Evolutionary conservation across 805 yeast species (phyloP).

Genomic region (Wickerhamomyces queroliae): DNA sequence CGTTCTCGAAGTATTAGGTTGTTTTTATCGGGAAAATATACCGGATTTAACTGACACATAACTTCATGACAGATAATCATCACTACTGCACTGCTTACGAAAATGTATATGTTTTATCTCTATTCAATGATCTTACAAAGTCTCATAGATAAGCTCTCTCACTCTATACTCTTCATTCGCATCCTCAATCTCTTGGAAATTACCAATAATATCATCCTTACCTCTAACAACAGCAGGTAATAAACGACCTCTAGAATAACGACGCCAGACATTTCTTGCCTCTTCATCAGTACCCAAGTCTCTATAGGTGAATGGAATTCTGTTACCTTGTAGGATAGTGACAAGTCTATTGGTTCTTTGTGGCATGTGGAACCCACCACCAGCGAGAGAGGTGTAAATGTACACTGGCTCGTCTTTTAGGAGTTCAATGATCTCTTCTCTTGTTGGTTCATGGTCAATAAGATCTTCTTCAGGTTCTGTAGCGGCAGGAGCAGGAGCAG

Average conservation of each 20-base stretch:
- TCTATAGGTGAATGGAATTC: slow-evolving; percentile 57
- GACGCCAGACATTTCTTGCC: slow-evolving; percentile 80
- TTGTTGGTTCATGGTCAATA: slow-evolving; percentile 19
- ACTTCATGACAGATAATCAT: too few species aligned
- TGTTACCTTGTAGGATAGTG: slow-evolving; percentile 71
- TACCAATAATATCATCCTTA: slow-evolving; percentile 75
- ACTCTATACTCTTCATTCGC: slow-evolving; percentile 77
- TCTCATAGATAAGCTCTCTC: slow-evolving; percentile 58
- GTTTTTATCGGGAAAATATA: too few species aligned
- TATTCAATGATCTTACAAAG: slow-evolving; percentile 36
- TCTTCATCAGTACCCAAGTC: slow-evolving; percentile 86
- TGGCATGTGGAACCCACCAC: slow-evolving; percentile 74
- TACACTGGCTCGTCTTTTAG: slow-evolving; percentile 53
- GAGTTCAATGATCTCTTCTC: slow-evolving; percentile 22
- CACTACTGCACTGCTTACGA: too few species aligned
- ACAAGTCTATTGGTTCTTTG: slow-evolving; percentile 71
- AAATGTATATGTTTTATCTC: too few species aligned
- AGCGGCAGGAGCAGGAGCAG: background rate
- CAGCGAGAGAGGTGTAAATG: slow-evolving; percentile 80
- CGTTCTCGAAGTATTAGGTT: background rate
- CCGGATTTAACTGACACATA: background rate
- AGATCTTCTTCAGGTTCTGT: slow-evolving; percentile 11
- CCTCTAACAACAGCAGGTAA: slow-evolving; percentile 86
- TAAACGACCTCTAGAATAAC: slow-evolving; percentile 63
- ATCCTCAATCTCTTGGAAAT: slow-evolving; percentile 80